phyloP scores from a whole-genome alignment of 1,284 basidiomycete genomes.

The Phlebopus sp. region DNA sequence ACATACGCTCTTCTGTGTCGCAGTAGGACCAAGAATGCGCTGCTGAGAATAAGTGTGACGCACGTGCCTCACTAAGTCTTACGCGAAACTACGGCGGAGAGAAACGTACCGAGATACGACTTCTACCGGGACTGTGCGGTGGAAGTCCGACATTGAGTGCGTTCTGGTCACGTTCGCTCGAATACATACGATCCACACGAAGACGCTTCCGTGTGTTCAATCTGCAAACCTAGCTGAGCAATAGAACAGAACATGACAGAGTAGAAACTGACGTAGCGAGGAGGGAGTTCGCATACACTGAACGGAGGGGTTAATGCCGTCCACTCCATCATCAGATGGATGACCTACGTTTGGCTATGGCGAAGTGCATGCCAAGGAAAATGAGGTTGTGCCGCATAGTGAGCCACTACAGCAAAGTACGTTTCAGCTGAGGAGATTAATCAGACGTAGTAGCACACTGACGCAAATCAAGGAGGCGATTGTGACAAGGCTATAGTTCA shows the following conservation, averaged over 20 bases:
- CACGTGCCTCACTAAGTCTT: not conserved
- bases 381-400: slow-evolving; percentile 43
- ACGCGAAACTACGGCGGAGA: not conserved
- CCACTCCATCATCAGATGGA: not conserved
- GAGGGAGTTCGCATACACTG: slow-evolving; percentile 33
- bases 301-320: not conserved
- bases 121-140: slow-evolving; percentile 19
- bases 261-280: slow-evolving; percentile 28
- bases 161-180: slow-evolving; percentile 27
- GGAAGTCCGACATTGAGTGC: slow-evolving; percentile 15
- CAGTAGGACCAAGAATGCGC: slow-evolving; percentile 20
- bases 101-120: slow-evolving; percentile 24
- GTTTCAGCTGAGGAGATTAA: not conserved
- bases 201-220: slow-evolving; percentile 33
- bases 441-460: slow-evolving; percentile 13
- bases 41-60: slow-evolving; percentile 15
- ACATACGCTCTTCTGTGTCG: slow-evolving; percentile 23
- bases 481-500: slow-evolving; percentile 23
- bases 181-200: slow-evolving; percentile 22
- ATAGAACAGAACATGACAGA: no score
- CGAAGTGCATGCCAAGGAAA: slow-evolving; percentile 50
- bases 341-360: slow-evolving; percentile 45
- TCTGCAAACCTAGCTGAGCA: slow-evolving; percentile 9
- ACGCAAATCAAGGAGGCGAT: slow-evolving; percentile 45
- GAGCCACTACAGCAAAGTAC: slow-evolving; percentile 41